phyloP scores from a whole-genome alignment of 1,284 basidiomycete species.

The Boletus austroedulis region DNA sequence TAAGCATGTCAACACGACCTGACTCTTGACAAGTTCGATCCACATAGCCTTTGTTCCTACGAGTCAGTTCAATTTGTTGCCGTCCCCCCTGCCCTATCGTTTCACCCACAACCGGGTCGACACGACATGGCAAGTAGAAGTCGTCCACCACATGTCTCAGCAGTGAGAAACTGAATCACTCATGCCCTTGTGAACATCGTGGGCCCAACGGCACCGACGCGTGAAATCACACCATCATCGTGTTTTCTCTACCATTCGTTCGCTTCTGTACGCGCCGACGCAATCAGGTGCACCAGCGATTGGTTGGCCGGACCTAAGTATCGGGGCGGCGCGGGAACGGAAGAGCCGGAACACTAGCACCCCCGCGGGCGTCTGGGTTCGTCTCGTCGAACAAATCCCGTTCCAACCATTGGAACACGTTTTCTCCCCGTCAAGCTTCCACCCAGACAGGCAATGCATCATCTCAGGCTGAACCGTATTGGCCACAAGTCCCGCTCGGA shows the following conservation, averaged over 20 bases:
- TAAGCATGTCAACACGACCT: slow-evolving; percentile 8
- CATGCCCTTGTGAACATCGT: not conserved
- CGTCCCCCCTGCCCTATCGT: not conserved
- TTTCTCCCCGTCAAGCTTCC: not conserved
- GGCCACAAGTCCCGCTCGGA: not conserved
- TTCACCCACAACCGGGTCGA: slow-evolving; percentile 12
- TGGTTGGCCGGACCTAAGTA: slow-evolving; percentile 3
- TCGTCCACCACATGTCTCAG: not conserved
- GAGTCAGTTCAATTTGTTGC: slow-evolving; percentile 9
- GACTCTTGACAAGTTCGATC: slow-evolving; percentile 3
- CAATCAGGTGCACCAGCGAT: not conserved
- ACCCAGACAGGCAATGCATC: not conserved
- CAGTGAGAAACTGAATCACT: slow-evolving; percentile 3
- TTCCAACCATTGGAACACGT: not conserved
- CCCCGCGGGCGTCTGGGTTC: not conserved
- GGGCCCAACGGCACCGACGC: not conserved
- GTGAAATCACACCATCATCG: not conserved
- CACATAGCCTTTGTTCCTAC: slow-evolving; percentile 4
- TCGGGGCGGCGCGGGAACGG: slow-evolving; percentile 1
- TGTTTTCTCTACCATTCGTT: too few species aligned
- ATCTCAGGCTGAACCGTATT: not conserved
- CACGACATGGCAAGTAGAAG: slow-evolving; percentile 4
- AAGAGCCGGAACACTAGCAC: not conserved
- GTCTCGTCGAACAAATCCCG: not conserved
- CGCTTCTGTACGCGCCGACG: not conserved